phyloP scores from a whole-genome alignment of 495 filamentous ascomycete species.

The Xylaria flabelliformis region DNA sequence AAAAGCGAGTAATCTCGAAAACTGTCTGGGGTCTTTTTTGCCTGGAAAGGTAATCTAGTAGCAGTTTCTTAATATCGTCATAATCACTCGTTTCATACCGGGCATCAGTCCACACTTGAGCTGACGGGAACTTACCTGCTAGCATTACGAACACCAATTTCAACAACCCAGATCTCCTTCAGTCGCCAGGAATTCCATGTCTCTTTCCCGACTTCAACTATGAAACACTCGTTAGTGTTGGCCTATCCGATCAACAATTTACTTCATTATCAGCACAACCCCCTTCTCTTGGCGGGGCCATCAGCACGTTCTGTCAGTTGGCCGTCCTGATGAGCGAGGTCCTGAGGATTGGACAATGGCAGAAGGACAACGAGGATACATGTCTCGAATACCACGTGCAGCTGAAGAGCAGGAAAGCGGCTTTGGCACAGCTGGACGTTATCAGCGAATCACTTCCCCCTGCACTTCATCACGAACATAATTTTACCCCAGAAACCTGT shows the following conservation, averaged over 20 bases:
- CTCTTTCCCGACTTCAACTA: constrained; percentile 2
- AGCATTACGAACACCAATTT: constrained; percentile 19
- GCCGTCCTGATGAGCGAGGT: constrained; percentile 19
- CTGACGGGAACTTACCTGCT: background rate
- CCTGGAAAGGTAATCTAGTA: constrained; percentile 28
- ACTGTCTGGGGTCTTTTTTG: constrained; percentile 29
- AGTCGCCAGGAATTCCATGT: background rate
- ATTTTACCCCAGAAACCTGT: constrained; percentile 26
- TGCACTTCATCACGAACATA: constrained; percentile 10
- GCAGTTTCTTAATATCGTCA: background rate
- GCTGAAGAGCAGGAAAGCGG: background rate
- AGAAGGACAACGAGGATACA: background rate
- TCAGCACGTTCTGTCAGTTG: constrained; percentile 1
- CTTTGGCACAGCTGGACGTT: background rate
- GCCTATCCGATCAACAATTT: background rate
- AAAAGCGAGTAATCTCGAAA: constrained; percentile 25
- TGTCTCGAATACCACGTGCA: background rate
- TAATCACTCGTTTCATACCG: background rate
- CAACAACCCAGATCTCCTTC: background rate
- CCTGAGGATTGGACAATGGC: background rate
- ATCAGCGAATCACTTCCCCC: constrained; percentile 14
- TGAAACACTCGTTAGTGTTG: background rate
- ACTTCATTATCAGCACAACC: background rate
- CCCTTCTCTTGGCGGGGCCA: constrained; percentile 2
- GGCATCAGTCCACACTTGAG: background rate